Evolutionary conservation across 129 eudicot genomes (phyloP).

Genomic region (Flaveria ramosissima): DNA sequence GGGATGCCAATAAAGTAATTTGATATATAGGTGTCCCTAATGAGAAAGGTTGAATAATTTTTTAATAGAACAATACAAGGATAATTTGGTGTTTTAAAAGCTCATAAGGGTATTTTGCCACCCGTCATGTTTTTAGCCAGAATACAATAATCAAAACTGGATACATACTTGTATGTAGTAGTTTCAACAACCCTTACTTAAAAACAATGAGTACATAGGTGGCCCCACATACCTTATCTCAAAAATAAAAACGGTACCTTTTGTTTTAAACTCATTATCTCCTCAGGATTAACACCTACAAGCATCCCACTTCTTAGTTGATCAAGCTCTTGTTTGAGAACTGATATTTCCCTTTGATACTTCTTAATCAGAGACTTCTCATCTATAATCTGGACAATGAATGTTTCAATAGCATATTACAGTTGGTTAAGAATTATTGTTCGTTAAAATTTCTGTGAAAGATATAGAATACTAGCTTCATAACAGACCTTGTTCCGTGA

Average conservation of each 20-base stretch:
- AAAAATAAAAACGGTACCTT: slow-evolving; percentile 49
- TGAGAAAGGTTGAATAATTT: neutral
- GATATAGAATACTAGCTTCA: slow-evolving; percentile 9
- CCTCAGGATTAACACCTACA: slow-evolving; percentile 86
- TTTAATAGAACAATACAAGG: neutral
- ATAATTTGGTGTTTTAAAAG: neutral
- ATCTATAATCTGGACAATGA: slow-evolving; percentile 78
- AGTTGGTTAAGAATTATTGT: slow-evolving; percentile 10
- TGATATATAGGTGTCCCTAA: neutral
- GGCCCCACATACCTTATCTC: neutral
- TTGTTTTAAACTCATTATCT: slow-evolving; percentile 79
- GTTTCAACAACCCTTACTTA: neutral
- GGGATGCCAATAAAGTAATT: neutral
- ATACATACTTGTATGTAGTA: neutral
- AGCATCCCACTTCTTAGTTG: slow-evolving; percentile 89
- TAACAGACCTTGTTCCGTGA: slow-evolving; percentile 79
- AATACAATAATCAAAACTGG: neutral
- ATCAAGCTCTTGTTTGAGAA: slow-evolving; percentile 88
- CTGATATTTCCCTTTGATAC: slow-evolving; percentile 93
- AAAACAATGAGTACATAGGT: neutral
- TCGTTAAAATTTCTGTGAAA: slow-evolving; percentile 15
- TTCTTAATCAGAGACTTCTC: slow-evolving; percentile 95
- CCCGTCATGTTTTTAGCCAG: neutral
- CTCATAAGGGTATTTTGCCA: slow-evolving; percentile 7
- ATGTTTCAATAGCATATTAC: slow-evolving; percentile 27